Percentiles rank a stretch among this genome's conserved stretches.
Conservation (phyloP, 257 asterid genomes). For the Gardenia jasminoides region DNA sequence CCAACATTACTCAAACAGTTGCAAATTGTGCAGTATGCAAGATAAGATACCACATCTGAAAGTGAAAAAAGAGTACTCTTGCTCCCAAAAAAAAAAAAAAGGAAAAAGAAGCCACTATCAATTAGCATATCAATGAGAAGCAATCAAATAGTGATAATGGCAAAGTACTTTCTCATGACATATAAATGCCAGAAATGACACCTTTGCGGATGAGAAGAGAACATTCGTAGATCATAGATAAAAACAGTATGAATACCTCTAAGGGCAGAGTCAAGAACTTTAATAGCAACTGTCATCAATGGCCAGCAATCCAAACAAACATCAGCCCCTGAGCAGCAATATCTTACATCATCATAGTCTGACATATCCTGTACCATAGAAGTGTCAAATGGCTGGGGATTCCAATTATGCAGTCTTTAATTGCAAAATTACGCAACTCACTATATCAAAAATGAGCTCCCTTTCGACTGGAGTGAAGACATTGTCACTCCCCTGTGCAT, state of each 20-base stretch:
- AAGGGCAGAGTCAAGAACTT: conserved; percentile 83
- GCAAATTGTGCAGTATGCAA: background rate
- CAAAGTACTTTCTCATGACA: background rate
- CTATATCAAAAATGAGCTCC: conserved; percentile 89
- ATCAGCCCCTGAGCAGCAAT: conserved; percentile 96
- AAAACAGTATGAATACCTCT: conserved; percentile 51
- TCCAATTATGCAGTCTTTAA: background rate
- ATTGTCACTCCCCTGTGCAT: conserved; percentile 75
- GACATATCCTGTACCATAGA: conserved; percentile 67
- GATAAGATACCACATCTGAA: background rate
- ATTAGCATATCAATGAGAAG: background rate
- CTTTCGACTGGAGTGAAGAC: conserved; percentile 74
- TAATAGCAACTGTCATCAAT: conserved; percentile 86
- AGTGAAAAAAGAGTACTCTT: background rate
- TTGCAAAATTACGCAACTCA: conserved; percentile 37
- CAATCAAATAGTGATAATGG: background rate
- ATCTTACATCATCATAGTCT: conserved; percentile 94
- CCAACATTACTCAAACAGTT: background rate
- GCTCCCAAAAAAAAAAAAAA: no score
- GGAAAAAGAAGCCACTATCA: no score
- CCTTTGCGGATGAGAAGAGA: background rate
- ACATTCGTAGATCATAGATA: background rate
- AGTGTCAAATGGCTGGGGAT: conserved; percentile 10
- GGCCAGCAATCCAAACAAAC: conserved; percentile 95
- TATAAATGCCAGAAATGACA: background rate